Evolutionary conservation across 1,284 basidiomycete genomes (phyloP), one percentile per base, ranked within the genome.

Genomic region (Coniferiporia weirii): DNA sequence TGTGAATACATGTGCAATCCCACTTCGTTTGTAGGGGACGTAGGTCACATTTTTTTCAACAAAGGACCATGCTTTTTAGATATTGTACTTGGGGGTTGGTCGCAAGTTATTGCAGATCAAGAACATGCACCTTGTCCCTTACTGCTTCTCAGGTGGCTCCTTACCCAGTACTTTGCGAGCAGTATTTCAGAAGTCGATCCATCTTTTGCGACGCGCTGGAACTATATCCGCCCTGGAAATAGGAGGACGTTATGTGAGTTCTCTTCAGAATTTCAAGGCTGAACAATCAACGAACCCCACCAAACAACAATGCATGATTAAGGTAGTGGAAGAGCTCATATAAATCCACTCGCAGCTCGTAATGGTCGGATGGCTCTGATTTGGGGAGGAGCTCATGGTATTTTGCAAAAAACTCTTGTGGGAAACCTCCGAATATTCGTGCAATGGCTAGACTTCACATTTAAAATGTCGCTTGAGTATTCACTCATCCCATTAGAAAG

Each of bases 281-380:
- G 19, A 44, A 59, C 32, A 43, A 52, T 10, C 2, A 54, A 74
- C 83, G 71, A 65, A 88, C 89, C 59, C 85, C 84, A 64, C 67
- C 68, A 53, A 91, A 91, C 4, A 91, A 67, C 7, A 88, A 74
- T 0, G 88, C 87, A 66, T 91, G 90, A 66, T 95, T 95, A 62
- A 95, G 74, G 69, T 94, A 92, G 71, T 95, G 93, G 65, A 91
- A 95, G 45, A 94, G 73, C 71, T 93, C 85, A 67, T 95, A 95
- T 32, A 94, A 73, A 60, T 87, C 81, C 40, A 77, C 78, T 22
- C 93, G 80, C 53, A 89, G 73, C 22, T 80, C 78, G 66, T 93
- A 91, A 66, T 93, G 79, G 4, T 80, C 78, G 1, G 75, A 76
- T 2, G 92, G 92, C 54, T 88, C 77, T 0, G 82, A 79, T 67